A percentile compares a stretch with the other conserved stretches of the same genome.
These are phyloP conservation scores for Pseudocercospora ulei DNA, from an alignment of 2,329 filamentous ascomycete species.

Conservation along the genomic window DNA sequence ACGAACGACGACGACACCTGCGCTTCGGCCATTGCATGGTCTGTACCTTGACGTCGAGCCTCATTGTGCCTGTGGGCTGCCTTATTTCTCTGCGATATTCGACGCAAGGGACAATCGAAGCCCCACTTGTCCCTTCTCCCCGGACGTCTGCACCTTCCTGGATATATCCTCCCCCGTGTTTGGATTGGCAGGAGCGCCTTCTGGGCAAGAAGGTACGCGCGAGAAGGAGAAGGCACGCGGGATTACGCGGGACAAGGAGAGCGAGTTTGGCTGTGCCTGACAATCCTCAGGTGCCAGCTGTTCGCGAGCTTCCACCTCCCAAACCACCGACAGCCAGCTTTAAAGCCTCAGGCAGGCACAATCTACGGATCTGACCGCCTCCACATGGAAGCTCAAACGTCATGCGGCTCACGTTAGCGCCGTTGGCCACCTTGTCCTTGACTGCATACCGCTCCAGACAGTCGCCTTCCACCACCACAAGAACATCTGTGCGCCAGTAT, in stretches of 20 bases:
- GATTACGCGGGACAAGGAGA: too few relatives aligned
- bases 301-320: conserved; percentile 4
- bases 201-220: too few relatives aligned
- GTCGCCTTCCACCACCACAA: conserved; percentile 3
- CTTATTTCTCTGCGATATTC: not conserved
- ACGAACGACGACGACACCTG: conserved; percentile 32
- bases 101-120: conserved; percentile 4
- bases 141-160: not conserved
- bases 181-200: conserved; percentile 1
- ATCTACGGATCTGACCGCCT: conserved; percentile 1
- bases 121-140: not conserved
- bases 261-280: too few relatives aligned
- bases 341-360: not conserved
- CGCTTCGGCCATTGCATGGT: not conserved
- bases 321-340: not conserved
- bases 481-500: too few relatives aligned
- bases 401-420: conserved; percentile 5
- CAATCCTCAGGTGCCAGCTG: conserved; percentile 1
- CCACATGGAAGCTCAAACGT: conserved; percentile 1
- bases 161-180: not conserved
- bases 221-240: too few relatives aligned
- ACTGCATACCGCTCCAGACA: conserved; percentile 1
- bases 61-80: conserved; percentile 39
- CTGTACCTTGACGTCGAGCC: conserved; percentile 51
- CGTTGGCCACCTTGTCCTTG: not conserved